These are phyloP conservation scores for Boletus insuetus DNA, from an alignment of 768 basidiomycete genomes.

Conservation along the genomic window DNA sequence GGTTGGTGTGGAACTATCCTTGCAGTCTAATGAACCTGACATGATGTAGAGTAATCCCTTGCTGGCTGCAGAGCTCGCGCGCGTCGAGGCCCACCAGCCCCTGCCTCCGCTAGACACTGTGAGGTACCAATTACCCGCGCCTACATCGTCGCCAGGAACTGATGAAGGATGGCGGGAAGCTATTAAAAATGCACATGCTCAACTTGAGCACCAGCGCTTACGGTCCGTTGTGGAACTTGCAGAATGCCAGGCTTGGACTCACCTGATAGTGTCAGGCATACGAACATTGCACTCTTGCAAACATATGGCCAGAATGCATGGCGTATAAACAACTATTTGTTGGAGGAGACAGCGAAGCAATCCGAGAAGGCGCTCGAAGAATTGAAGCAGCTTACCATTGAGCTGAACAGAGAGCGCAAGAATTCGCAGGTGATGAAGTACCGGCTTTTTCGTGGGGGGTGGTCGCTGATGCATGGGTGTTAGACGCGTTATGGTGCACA, in stretches of 20 bases:
- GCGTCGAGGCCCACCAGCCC: slow-evolving; percentile 66
- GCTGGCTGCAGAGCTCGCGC: slow-evolving; percentile 68
- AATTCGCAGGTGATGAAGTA: slow-evolving; percentile 61
- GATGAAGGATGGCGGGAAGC: slow-evolving; percentile 78
- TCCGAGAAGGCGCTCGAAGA: slow-evolving; percentile 74
- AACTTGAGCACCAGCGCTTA: slow-evolving; percentile 81
- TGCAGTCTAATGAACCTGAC: background rate
- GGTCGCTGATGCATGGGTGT: background rate
- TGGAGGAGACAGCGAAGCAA: slow-evolving; percentile 74
- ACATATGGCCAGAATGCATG: slow-evolving; percentile 89
- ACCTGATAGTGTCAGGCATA: slow-evolving; percentile 50
- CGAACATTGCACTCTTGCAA: slow-evolving; percentile 78
- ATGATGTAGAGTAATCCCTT: slow-evolving; percentile 58
- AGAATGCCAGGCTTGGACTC: background rate
- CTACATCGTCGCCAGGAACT: slow-evolving; percentile 55
- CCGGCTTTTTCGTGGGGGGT: background rate
- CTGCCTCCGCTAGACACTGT: slow-evolving; percentile 66
- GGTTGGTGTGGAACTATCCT: slow-evolving; percentile 40
- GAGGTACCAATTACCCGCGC: slow-evolving; percentile 73
- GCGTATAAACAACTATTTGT: slow-evolving; percentile 86
- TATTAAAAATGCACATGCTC: slow-evolving; percentile 73
- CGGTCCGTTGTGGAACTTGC: slow-evolving; percentile 45
- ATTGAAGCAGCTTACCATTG: slow-evolving; percentile 72
- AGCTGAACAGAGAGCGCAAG: slow-evolving; percentile 87
- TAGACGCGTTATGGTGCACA: slow-evolving; percentile 80